Evolutionary conservation across 176 grass and related monocot genomes (phyloP).

Genomic region (Carex scoparia): DNA sequence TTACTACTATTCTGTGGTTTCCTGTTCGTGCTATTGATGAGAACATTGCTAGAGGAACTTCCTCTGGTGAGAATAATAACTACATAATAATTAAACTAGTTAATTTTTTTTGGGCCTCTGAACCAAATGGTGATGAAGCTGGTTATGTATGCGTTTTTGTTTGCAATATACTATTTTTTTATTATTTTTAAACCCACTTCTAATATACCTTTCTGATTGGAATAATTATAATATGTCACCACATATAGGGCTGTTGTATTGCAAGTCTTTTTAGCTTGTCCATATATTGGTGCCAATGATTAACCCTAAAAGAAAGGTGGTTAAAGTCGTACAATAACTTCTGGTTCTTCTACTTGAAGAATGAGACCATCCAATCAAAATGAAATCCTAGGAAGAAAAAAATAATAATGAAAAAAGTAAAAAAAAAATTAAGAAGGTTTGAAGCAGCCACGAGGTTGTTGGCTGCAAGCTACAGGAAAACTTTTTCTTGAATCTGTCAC

Average conservation of each 20-base stretch:
- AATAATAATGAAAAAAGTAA: neutral
- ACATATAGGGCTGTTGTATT: neutral
- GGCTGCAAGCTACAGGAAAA: neutral
- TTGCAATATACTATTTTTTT: neutral
- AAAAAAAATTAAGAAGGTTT: neutral
- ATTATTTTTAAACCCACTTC: neutral
- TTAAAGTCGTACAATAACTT: neutral
- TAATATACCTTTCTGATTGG: neutral
- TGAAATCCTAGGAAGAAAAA: neutral
- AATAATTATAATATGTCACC: neutral
- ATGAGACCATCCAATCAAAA: neutral
- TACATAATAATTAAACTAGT: conserved; percentile 17
- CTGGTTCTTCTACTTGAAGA: neutral
- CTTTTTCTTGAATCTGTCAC: neutral
- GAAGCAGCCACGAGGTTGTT: neutral
- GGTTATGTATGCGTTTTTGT: neutral
- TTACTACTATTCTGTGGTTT: conserved; percentile 84
- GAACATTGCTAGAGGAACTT: conserved; percentile 68
- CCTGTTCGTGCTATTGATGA: conserved; percentile 91
- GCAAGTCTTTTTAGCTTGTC: neutral
- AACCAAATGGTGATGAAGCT: neutral
- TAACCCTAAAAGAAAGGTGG: neutral
- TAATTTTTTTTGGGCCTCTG: neutral
- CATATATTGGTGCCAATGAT: neutral
- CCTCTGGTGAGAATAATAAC: conserved; percentile 59